Base-by-base conservation (phyloP, 129 eudicot genomes). In the Tagetes patula region DNA sequence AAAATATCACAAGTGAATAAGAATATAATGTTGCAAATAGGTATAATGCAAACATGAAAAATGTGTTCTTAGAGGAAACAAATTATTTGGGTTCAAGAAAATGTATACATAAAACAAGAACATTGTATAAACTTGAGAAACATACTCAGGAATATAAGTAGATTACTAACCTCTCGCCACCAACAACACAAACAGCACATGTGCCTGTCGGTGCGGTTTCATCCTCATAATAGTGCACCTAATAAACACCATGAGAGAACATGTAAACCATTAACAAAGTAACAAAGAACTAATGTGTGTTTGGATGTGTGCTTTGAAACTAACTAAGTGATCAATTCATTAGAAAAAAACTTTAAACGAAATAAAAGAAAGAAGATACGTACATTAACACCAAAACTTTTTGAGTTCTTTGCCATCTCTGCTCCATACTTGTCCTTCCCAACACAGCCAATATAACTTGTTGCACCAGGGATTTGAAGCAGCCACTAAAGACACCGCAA, bases 351-450 rank as follows among this genome's bases (percentile, higher is more conserved):
- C 59, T 32, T 6, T 13, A 40, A 50, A 14, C 65, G 10, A 53
- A 32, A 56, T 5, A 62, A 33, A 55, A 56, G 14, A 38, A 61
- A 74, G 40, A 76, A 46, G 65, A 67, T 52, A n/a, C 43, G 37
- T 86, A 94, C 99, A 74, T 88, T 94, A 59, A 94, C 89, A 30
- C 97, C 97, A 71, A 86, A 89, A 65, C 45, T 63, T 58, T 72
- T 79, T 5, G 97, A 83, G 84, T 87, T 77, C 42, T 90, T 87
- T 79, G 81, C 80, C 99, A 90, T 90, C 72, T 90, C 93, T 89
- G 90, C 91, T 49, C 92, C 97, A 60, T 84, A 94, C 82, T 88
- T 94, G 86, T 94, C 97, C 88, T 94, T 94, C 60, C 99, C 99
- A 56, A 94, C 81, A 76, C 88, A 94, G 56, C 99, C 99, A 40